Conservation (phyloP, 1,139 yeast genomes). For the Debaryomyces sp. region DNA sequence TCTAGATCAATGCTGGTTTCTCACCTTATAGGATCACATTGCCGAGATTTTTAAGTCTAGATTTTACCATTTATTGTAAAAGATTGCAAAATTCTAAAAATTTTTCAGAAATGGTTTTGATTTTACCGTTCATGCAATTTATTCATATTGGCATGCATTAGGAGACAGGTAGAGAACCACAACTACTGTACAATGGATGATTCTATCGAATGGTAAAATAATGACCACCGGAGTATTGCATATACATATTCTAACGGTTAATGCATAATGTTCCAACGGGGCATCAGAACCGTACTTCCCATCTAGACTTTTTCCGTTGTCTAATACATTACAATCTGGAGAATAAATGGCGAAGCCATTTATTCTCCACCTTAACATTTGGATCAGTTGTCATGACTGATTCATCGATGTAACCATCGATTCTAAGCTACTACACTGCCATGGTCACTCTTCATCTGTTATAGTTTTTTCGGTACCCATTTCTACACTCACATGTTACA, state of each 20-base stretch:
- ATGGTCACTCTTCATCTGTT: not conserved
- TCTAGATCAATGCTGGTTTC: not conserved
- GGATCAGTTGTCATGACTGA: not conserved
- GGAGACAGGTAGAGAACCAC: not conserved
- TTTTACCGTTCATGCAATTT: not conserved
- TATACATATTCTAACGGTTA: not conserved
- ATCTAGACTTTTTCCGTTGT: not conserved
- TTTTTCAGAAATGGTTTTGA: not conserved
- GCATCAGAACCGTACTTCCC: not conserved
- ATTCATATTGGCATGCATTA: not conserved
- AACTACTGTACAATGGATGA: not conserved
- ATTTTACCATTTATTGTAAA: not conserved
- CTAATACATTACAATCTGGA: not conserved
- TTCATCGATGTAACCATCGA: not conserved
- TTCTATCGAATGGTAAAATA: not conserved
- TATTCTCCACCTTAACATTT: not conserved
- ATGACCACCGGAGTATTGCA: not conserved
- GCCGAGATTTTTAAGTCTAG: not conserved
- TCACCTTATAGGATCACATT: not conserved
- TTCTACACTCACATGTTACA: not conserved
- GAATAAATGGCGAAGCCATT: not conserved
- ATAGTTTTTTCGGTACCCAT: not conserved
- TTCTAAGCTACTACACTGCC: not conserved
- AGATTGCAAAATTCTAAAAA: not conserved
- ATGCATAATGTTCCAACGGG: not conserved